These are phyloP conservation scores for Lantana camara DNA, from an alignment of 257 asterid species.

Conservation along the genomic window DNA sequence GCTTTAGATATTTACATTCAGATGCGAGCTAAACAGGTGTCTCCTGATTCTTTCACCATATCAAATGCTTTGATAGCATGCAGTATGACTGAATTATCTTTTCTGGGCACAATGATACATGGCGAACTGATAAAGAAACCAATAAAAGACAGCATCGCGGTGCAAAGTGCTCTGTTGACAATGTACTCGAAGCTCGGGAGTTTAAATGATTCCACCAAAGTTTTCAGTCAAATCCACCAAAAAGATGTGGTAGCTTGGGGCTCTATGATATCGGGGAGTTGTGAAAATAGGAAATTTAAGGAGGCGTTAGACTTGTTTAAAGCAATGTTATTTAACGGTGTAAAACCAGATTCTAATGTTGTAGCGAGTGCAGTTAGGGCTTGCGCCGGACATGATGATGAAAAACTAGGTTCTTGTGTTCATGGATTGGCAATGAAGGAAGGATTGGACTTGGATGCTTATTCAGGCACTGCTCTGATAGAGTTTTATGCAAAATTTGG, in stretches of 20 bases:
- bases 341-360: slow-evolving; percentile 62
- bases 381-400: slow-evolving; percentile 39
- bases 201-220: slow-evolving; percentile 42
- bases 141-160: slow-evolving; percentile 46
- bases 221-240: slow-evolving; percentile 57
- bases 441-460: slow-evolving; percentile 59
- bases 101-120: slow-evolving; percentile 57
- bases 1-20: slow-evolving; percentile 51
- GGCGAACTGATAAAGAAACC: slow-evolving; percentile 71
- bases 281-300: slow-evolving; percentile 48
- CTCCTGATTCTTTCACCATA: slow-evolving; percentile 75
- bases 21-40: slow-evolving; percentile 47
- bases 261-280: slow-evolving; percentile 64
- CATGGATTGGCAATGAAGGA: slow-evolving; percentile 68
- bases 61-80: slow-evolving; percentile 65
- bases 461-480: slow-evolving; percentile 60
- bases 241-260: slow-evolving; percentile 91
- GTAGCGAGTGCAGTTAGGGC: slow-evolving; percentile 50
- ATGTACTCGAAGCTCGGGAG: slow-evolving; percentile 82
- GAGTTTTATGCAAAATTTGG: slow-evolving; percentile 65
- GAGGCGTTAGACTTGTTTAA: slow-evolving; percentile 57
- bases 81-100: slow-evolving; percentile 39
- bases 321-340: slow-evolving; percentile 49
- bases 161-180: slow-evolving; percentile 73
- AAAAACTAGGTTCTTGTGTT: slow-evolving; percentile 47